Conservation (phyloP, 2,329 filamentous ascomycete species). For the Microsporum ferrugineum region DNA sequence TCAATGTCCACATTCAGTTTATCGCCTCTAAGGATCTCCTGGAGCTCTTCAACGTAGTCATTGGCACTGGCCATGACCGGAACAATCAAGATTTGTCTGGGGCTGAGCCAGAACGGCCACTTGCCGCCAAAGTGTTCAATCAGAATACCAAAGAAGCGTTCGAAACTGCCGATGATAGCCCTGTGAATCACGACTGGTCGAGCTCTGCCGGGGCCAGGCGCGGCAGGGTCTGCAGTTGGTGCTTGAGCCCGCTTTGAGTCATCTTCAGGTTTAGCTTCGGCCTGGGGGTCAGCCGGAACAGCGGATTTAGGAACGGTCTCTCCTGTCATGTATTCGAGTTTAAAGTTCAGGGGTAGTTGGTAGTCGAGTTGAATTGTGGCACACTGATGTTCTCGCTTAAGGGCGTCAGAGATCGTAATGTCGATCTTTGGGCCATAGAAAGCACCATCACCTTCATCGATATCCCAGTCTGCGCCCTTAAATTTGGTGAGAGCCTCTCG, state of each 20-base stretch:
- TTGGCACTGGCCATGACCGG: constrained; percentile 41
- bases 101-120: constrained; percentile 44
- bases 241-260: constrained; percentile 32
- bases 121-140: constrained; percentile 43
- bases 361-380: constrained; percentile 93
- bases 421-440: constrained; percentile 99
- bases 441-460: constrained; percentile 89
- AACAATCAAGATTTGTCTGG: constrained; percentile 40
- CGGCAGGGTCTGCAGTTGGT: constrained; percentile 23
- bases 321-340: constrained; percentile 71
- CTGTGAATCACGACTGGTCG: constrained; percentile 43
- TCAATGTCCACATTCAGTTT: constrained; percentile 40
- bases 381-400: constrained; percentile 75
- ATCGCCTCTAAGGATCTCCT: constrained; percentile 33
- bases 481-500: constrained; percentile 71
- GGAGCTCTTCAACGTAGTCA: constrained; percentile 39
- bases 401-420: constrained; percentile 80
- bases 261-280: constrained; percentile 33
- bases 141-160: constrained; percentile 41
- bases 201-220: constrained; percentile 32
- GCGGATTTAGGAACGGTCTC: constrained; percentile 43
- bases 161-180: constrained; percentile 41
- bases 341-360: constrained; percentile 74
- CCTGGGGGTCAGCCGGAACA: constrained; percentile 11
- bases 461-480: constrained; percentile 63